Base-by-base conservation (phyloP, 2,329 filamentous ascomycete species). In the Microdochium paspali region DNA sequence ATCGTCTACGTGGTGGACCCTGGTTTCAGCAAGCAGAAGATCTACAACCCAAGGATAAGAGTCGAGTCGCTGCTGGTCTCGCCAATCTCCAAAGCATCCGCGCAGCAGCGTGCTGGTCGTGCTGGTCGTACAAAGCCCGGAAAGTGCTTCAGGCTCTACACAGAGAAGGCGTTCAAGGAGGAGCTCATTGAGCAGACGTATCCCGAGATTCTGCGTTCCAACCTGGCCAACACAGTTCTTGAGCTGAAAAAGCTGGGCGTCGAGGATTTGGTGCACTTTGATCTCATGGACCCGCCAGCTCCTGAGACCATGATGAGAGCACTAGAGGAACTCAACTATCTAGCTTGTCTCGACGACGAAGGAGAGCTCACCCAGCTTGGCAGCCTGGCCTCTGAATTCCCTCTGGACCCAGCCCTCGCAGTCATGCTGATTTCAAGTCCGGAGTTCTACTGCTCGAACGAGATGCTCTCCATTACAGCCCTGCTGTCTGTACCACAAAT, bases 1-100 rank as follows among this genome's bases (percentile, higher is more conserved):
- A 98, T 98, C 53, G 93, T 98, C 30, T 98, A 96, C 61, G 93
- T 98, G 28, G 91, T 98, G n/a, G 93, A 98, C 61, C 91, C 93
- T 2, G 93, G 93, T 30, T 98, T 98, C 73, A 95, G 90, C 71
- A 98, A 98, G 72, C 93, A 98, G 62, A 98, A 97, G 69, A 93
- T 97, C 53, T 98, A 97, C 74, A 97, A 98, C 66, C 91, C 93
- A 21, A 84, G 93, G 51, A 94, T 95, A 58, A 84, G 93, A 66
- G 90, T 98, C 54, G 93, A 98, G 69, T 97, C 93, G 1, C 77
- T 98, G 7, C 76, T 98, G n/a, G 91, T 98, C 4, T 96, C 93
- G 3, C 90, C 93, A 21, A 97, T 98, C 56, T 97, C 90, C 50
- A 97, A 96, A 66, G 93, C 93, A 23, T 97, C 93, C 1, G 93